phyloP scores from a whole-genome alignment of 176 grass and related monocot species.

The Oryza nivara region DNA sequence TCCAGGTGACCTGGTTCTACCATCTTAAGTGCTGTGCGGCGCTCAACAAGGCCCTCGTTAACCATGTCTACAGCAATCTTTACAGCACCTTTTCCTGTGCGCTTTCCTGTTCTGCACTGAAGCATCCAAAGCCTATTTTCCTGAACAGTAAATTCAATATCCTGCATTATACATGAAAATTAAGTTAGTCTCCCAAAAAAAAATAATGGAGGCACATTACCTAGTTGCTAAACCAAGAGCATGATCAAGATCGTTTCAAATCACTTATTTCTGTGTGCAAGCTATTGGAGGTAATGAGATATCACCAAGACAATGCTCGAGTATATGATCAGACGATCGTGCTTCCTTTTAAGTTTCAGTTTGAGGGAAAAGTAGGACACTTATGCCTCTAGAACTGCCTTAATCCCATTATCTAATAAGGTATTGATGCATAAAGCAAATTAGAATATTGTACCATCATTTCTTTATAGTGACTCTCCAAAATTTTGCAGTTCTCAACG shows the following conservation, averaged over 20 bases:
- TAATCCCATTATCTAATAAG: not conserved
- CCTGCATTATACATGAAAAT: slow-evolving; percentile 53
- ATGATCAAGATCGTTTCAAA: slow-evolving; percentile 7
- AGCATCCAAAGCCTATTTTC: slow-evolving; percentile 99
- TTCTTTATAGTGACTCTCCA: slow-evolving; percentile 95
- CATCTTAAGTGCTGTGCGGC: slow-evolving; percentile 73
- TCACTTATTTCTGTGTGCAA: not conserved
- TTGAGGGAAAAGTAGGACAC: not conserved
- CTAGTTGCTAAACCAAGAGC: not conserved
- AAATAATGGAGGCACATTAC: not conserved
- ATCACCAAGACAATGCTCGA: slow-evolving; percentile 8
- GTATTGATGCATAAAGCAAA: slow-evolving; percentile 15
- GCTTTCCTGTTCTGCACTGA: slow-evolving; percentile 91
- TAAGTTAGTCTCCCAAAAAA: not conserved
- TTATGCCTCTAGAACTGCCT: not conserved
- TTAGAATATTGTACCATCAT: slow-evolving; percentile 74
- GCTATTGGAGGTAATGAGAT: not conserved
- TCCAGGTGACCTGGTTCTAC: slow-evolving; percentile 92
- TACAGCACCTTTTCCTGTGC: slow-evolving; percentile 84
- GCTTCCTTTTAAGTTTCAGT: not conserved
- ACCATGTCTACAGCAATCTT: slow-evolving; percentile 97
- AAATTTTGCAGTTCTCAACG: slow-evolving; percentile 87
- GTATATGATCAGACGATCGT: not conserved
- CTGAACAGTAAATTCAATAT: slow-evolving; percentile 97
- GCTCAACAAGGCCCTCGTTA: slow-evolving; percentile 76